Percentiles rank a stretch among this genome's conserved stretches.
phyloP scores from a whole-genome alignment of 192 early-diverging fungal genomes.

The Phycomyces blakesleeanus region DNA sequence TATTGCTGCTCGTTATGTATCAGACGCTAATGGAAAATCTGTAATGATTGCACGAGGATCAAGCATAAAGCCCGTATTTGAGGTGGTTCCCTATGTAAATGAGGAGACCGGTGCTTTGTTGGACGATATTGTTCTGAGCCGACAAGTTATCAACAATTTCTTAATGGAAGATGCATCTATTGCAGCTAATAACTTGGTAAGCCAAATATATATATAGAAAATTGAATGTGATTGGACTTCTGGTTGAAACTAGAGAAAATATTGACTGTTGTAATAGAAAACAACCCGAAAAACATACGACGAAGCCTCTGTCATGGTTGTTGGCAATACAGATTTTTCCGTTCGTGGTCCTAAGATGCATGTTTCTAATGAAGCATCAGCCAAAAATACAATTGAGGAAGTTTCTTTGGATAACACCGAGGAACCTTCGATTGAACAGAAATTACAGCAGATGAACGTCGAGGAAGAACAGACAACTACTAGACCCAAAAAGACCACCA shows the following conservation, averaged over 20 bases:
- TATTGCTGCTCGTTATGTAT: slow-evolving; percentile 41
- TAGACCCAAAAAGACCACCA: slow-evolving; percentile 4
- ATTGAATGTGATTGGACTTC: no score
- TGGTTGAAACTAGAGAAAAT: background rate
- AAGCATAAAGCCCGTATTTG: slow-evolving; percentile 50
- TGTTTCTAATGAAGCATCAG: slow-evolving; percentile 14
- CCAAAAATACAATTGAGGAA: slow-evolving; percentile 19
- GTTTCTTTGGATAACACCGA: slow-evolving; percentile 4
- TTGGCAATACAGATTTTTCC: slow-evolving; percentile 38
- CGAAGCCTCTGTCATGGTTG: slow-evolving; percentile 41
- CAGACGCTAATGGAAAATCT: slow-evolving; percentile 14
- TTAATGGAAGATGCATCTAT: slow-evolving; percentile 44
- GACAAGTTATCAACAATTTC: slow-evolving; percentile 33
- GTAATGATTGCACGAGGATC: slow-evolving; percentile 50
- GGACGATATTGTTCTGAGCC: slow-evolving; percentile 18
- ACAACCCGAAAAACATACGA: slow-evolving; percentile 56
- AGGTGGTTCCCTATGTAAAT: slow-evolving; percentile 44
- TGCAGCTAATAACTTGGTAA: slow-evolving; percentile 42
- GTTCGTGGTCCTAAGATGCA: slow-evolving; percentile 29
- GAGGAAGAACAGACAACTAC: slow-evolving; percentile 15
- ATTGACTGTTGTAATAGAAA: slow-evolving; percentile 13
- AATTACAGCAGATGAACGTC: slow-evolving; percentile 38
- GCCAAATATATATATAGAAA: background rate
- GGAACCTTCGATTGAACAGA: slow-evolving; percentile 42
- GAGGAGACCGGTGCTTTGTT: slow-evolving; percentile 23